Percentiles rank a stretch among this genome's conserved stretches.
Conservation (phyloP, 345 rosid genomes). For the Excoecaria agallocha region DNA sequence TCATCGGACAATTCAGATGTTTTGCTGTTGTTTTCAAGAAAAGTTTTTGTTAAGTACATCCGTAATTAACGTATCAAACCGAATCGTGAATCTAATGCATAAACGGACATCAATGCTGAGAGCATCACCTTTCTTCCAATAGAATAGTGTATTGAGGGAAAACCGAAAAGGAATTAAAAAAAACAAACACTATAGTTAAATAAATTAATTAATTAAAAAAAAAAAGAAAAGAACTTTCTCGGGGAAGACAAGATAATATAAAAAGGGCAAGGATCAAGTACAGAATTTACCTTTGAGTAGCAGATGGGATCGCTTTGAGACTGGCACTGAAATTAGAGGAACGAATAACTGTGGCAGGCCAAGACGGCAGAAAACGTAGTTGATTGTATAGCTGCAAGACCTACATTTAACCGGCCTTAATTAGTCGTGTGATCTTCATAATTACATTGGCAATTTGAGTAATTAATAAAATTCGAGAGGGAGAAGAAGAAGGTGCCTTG, state of each 20-base stretch:
- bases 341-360: neutral
- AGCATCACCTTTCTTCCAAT: no score
- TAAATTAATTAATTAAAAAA: neutral
- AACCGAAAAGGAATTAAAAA: neutral
- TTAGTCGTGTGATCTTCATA: neutral
- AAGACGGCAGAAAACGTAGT: constrained; percentile 4
- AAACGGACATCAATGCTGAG: no score
- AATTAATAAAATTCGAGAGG: neutral
- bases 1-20: constrained; percentile 17
- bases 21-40: constrained; percentile 13
- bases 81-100: neutral
- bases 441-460: neutral
- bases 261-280: neutral
- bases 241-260: neutral
- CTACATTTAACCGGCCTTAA: neutral
- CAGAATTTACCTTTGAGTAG: constrained; percentile 11
- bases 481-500: constrained; percentile 13
- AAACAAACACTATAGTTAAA: neutral
- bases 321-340: neutral
- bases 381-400: constrained; percentile 11
- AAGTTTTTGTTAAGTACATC: neutral
- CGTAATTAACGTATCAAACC: neutral
- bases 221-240: neutral
- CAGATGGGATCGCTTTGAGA: constrained; percentile 11
- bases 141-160: no score